Percentiles rank a stretch among this genome's conserved stretches.
These are phyloP conservation scores for Dothistroma pini DNA, from an alignment of 2,329 filamentous ascomycete genomes.

Conservation along the genomic window DNA sequence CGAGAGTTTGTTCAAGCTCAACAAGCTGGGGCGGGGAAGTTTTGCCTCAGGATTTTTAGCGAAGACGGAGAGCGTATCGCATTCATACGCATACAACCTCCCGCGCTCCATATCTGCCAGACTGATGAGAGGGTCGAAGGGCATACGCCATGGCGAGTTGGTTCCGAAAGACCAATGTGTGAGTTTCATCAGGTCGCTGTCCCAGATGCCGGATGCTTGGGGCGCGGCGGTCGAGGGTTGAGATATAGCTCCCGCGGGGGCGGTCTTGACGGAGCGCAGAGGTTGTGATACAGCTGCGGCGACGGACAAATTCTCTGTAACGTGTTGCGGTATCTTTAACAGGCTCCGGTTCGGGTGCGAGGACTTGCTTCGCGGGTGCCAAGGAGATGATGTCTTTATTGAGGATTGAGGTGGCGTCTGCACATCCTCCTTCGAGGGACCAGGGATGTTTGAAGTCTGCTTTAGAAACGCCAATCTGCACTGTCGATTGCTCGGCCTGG, in stretches of 20 bases:
- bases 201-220: neutral
- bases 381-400: slow-evolving; percentile 6
- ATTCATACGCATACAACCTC: slow-evolving; percentile 13
- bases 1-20: neutral
- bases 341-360: neutral
- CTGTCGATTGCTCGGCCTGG: slow-evolving; percentile 7
- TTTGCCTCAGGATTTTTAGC: slow-evolving; percentile 7
- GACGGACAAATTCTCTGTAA: neutral
- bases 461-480: slow-evolving; percentile 9
- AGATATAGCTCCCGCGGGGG: slow-evolving; percentile 8
- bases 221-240: neutral
- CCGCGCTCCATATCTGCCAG: slow-evolving; percentile 22
- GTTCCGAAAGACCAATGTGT: slow-evolving; percentile 10
- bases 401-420: slow-evolving; percentile 12
- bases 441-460: slow-evolving; percentile 7
- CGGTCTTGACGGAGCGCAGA: neutral
- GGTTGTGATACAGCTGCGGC: neutral
- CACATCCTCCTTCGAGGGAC: slow-evolving; percentile 1
- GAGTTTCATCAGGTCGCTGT: slow-evolving; percentile 7
- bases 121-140: slow-evolving; percentile 25
- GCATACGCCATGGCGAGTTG: slow-evolving; percentile 20
- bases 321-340: neutral
- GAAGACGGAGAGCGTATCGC: slow-evolving; percentile 17
- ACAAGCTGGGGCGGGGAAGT: neutral
- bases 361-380: neutral